Evolutionary conservation across 2,329 filamentous ascomycete genomes (phyloP).

Genomic region (Trichoderma semiorbis): DNA sequence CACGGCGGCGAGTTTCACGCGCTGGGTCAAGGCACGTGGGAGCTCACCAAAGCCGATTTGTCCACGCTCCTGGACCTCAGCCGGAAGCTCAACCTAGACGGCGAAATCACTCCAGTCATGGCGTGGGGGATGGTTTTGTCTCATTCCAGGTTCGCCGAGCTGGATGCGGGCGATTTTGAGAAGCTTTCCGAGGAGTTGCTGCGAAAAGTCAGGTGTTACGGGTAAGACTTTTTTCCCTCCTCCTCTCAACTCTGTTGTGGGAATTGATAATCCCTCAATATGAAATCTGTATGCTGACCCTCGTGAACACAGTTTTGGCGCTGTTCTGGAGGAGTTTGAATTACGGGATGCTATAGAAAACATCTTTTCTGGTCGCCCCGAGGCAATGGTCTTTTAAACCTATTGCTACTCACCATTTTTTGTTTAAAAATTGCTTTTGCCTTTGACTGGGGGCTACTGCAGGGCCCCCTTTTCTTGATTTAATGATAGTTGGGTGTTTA

Average conservation of each 20-base stretch:
- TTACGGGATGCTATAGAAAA: slow-evolving; percentile 73
- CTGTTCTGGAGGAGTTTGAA: slow-evolving; percentile 65
- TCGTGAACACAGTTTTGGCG: slow-evolving; percentile 50
- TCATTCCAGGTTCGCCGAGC: slow-evolving; percentile 64
- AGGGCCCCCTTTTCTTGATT: not conserved
- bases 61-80: slow-evolving; percentile 81
- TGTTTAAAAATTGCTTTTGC: not conserved
- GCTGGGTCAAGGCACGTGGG: slow-evolving; percentile 65
- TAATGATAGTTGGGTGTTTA: not conserved
- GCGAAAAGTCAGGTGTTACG: slow-evolving; percentile 86
- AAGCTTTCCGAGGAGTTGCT: slow-evolving; percentile 69
- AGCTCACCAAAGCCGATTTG: slow-evolving; percentile 72
- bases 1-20: slow-evolving; percentile 37
- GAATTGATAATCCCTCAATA: not conserved
- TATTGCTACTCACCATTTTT: not conserved
- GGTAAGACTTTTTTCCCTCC: slow-evolving; percentile 55
- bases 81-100: slow-evolving; percentile 75
- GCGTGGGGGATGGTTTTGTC: slow-evolving; percentile 79
- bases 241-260: not conserved
- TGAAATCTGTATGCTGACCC: slow-evolving; percentile 5
- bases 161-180: slow-evolving; percentile 67
- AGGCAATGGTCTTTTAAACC: slow-evolving; percentile 20
- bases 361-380: slow-evolving; percentile 37
- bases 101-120: slow-evolving; percentile 93
- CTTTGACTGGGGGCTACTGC: too few relatives aligned